phyloP scores from a whole-genome alignment of 495 filamentous ascomycete species.

The Cercophora sp. region DNA sequence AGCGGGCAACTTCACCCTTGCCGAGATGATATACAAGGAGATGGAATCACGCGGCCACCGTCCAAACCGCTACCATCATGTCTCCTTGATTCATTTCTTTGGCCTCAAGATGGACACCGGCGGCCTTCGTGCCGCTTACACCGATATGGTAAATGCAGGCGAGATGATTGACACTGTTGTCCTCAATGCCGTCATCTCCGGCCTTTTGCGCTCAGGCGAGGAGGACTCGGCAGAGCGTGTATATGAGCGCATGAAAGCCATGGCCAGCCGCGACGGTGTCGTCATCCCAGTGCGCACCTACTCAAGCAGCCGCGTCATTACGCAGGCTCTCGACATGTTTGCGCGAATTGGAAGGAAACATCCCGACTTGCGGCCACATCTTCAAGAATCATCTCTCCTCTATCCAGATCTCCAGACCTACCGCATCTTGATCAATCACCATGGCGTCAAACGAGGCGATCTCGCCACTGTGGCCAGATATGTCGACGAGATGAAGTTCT shows the following conservation, averaged over 20 bases:
- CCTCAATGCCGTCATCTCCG: constrained; percentile 77
- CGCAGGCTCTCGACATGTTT: constrained; percentile 52
- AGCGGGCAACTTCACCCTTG: constrained; percentile 73
- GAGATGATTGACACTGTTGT: constrained; percentile 86
- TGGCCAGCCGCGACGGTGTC: constrained; percentile 36
- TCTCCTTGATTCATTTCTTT: constrained; percentile 75
- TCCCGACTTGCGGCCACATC: constrained; percentile 35
- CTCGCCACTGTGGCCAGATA: constrained; percentile 52
- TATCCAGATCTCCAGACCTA: constrained; percentile 63
- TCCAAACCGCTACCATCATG: constrained; percentile 70
- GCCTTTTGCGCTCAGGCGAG: constrained; percentile 71
- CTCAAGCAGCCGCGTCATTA: constrained; percentile 48
- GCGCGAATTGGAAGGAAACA: constrained; percentile 39
- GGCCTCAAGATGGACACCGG: constrained; percentile 66
- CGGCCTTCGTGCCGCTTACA: constrained; percentile 66
- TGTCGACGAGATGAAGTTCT: constrained; percentile 61
- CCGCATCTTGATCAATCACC: constrained; percentile 57
- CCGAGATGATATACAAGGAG: constrained; percentile 78
- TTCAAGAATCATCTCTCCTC: constrained; percentile 53
- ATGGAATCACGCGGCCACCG: constrained; percentile 63
- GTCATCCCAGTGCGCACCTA: constrained; percentile 39
- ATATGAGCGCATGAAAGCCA: constrained; percentile 73
- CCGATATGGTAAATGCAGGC: constrained; percentile 70
- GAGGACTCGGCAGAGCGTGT: constrained; percentile 66
- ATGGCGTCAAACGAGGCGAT: constrained; percentile 51